A percentile compares a stretch with the other conserved stretches of the same genome.
Conservation (phyloP, 2,329 filamentous ascomycete species). For the Trichoderma arundinaceum region DNA sequence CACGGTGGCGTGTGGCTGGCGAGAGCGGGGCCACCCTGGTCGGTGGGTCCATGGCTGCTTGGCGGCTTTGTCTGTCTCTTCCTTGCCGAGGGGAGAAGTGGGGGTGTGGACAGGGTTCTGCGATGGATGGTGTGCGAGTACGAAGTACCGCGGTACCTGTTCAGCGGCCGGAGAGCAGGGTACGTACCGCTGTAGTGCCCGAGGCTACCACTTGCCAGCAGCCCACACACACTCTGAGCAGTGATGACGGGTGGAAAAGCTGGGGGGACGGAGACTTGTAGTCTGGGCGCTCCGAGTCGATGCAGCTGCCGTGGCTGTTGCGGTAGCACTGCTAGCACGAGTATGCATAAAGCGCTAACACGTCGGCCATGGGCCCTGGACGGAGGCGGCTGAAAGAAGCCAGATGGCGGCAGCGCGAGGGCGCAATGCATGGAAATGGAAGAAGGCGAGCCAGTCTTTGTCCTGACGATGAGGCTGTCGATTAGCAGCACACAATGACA, state of each 20-base stretch:
- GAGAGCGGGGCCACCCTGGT: conserved; percentile 39
- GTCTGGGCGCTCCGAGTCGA: conserved; percentile 18
- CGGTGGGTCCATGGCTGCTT: conserved; percentile 23
- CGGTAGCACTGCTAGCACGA: background rate
- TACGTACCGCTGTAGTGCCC: conserved; percentile 22
- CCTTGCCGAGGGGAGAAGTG: conserved; percentile 21
- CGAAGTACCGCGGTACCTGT: background rate
- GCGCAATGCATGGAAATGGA: background rate
- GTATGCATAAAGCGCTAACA: conserved; percentile 8
- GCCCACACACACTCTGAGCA: conserved; percentile 23
- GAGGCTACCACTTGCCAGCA: conserved; percentile 18
- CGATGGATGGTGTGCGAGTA: conserved; percentile 5
- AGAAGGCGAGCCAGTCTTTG: background rate
- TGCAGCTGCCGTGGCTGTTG: conserved; percentile 5
- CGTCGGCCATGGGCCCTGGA: background rate
- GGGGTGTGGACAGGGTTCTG: conserved; percentile 12
- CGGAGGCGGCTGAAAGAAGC: conserved; percentile 20
- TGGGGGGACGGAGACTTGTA: conserved; percentile 11
- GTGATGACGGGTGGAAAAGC: conserved; percentile 19
- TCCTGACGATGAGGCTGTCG: conserved; percentile 7
- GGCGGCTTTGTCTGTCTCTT: conserved; percentile 21
- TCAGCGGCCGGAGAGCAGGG: background rate
- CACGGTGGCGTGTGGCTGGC: conserved; percentile 39
- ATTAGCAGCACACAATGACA: conserved; percentile 7
- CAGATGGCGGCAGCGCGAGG: background rate